phyloP scores from a whole-genome alignment of 1,284 basidiomycete genomes.

The Veloboletus limbatus region DNA sequence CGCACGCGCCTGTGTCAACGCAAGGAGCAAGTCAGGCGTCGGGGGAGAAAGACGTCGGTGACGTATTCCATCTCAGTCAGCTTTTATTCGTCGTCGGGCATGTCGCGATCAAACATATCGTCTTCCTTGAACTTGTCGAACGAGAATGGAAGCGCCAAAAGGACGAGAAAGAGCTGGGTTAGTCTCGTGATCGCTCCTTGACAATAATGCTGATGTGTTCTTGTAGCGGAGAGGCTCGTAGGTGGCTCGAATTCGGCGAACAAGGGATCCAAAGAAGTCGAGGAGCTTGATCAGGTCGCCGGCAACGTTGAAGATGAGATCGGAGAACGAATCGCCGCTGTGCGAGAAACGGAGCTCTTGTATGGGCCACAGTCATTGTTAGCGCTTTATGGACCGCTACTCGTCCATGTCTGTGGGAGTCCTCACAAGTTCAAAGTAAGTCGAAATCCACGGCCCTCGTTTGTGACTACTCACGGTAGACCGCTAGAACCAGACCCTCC shows the following conservation, averaged over 20 bases:
- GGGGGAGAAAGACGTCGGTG: conserved; percentile 57
- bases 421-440: conserved; percentile 83
- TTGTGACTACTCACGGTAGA: conserved; percentile 7
- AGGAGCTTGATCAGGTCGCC: conserved; percentile 95
- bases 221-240: conserved; percentile 54
- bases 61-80: conserved; percentile 87
- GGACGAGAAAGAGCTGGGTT: conserved; percentile 80
- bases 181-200: conserved; percentile 22
- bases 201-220: not conserved
- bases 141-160: conserved; percentile 96
- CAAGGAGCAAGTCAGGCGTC: conserved; percentile 11
- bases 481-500: conserved; percentile 76
- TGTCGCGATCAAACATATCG: conserved; percentile 96
- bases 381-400: conserved; percentile 84
- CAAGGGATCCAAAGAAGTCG: conserved; percentile 60
- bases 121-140: conserved; percentile 96
- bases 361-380: conserved; percentile 85
- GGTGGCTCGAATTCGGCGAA: conserved; percentile 37
- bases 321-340: conserved; percentile 82
- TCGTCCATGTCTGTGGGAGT: conserved; percentile 86
- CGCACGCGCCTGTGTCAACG: conserved; percentile 18
- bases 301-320: conserved; percentile 99
- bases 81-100: conserved; percentile 94
- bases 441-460: not conserved
- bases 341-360: conserved; percentile 87